phyloP scores from a whole-genome alignment of 169 alveolate species.

The Plasmodium gonderi region DNA sequence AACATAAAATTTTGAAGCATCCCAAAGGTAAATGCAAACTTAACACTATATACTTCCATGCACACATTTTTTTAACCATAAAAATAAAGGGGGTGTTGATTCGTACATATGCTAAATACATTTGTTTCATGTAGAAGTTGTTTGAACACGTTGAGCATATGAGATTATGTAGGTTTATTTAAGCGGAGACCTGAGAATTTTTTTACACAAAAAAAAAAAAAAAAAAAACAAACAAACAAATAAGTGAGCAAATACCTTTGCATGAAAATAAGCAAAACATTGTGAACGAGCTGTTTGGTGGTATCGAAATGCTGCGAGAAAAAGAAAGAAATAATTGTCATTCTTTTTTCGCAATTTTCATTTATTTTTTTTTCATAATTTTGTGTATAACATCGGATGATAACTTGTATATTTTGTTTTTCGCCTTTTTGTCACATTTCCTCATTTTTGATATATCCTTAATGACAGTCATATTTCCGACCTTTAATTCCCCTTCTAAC shows the following conservation, averaged over 20 bases:
- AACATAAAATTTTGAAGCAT: not conserved
- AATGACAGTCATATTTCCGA: constrained; percentile 75
- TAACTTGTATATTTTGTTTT: constrained; percentile 55
- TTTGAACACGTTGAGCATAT: too few relatives aligned
- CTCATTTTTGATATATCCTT: constrained; percentile 70
- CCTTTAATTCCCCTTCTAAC: constrained; percentile 69
- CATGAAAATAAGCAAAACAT: not conserved
- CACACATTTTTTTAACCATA: too few relatives aligned
- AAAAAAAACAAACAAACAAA: too few relatives aligned
- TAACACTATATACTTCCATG: too few relatives aligned
- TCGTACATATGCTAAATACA: too few relatives aligned
- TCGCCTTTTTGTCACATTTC: constrained; percentile 65
- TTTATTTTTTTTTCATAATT: constrained; percentile 48
- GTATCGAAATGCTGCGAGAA: not conserved
- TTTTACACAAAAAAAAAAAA: too few relatives aligned
- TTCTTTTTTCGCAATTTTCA: not conserved
- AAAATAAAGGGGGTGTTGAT: too few relatives aligned
- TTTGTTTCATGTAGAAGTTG: too few relatives aligned
- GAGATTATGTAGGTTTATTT: too few relatives aligned
- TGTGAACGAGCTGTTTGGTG: not conserved
- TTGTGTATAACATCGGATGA: constrained; percentile 47
- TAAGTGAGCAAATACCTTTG: too few relatives aligned
- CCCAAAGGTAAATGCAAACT: too few relatives aligned
- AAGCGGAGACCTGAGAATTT: too few relatives aligned
- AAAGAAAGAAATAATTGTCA: not conserved